Conservation (phyloP, 2,329 filamentous ascomycete species). For the Lachnellula hyalina region DNA sequence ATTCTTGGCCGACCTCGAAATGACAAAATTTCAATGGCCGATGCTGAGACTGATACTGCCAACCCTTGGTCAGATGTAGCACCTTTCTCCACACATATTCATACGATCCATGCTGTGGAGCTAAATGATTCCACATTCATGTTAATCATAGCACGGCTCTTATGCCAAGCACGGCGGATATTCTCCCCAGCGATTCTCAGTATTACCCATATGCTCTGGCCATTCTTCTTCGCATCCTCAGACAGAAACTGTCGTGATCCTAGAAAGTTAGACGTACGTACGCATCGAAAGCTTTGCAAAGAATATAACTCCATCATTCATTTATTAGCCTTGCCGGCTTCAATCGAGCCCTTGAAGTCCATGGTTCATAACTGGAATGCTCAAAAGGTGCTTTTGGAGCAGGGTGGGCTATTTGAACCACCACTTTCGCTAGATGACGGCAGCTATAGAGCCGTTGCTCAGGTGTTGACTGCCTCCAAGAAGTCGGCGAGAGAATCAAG, state of each 20-base stretch:
- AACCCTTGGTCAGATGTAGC: not conserved
- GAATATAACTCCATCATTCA: constrained; percentile 39
- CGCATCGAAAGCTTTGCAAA: constrained; percentile 21
- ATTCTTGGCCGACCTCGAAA: not conserved
- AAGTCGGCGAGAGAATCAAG: constrained; percentile 48
- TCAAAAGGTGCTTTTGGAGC: constrained; percentile 47
- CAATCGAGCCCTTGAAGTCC: constrained; percentile 32
- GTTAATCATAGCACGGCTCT: constrained; percentile 19
- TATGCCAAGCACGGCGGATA: constrained; percentile 25
- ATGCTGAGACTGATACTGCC: not conserved
- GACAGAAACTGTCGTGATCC: not conserved
- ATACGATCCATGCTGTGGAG: not conserved
- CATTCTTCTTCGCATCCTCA: constrained; percentile 14
- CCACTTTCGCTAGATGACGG: constrained; percentile 45
- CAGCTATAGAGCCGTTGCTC: constrained; percentile 50
- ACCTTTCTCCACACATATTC: constrained; percentile 1
- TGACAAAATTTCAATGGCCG: not conserved
- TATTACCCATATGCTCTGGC: constrained; percentile 22
- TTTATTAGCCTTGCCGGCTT: constrained; percentile 34
- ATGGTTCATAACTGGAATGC: constrained; percentile 52
- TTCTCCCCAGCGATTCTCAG: constrained; percentile 25
- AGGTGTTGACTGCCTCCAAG: constrained; percentile 47
- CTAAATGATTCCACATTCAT: constrained; percentile 17
- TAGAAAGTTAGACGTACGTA: constrained; percentile 2
- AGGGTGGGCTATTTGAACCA: constrained; percentile 44